Base-by-base conservation (phyloP, 129 eudicot genomes). In the Flaveria bidentis region DNA sequence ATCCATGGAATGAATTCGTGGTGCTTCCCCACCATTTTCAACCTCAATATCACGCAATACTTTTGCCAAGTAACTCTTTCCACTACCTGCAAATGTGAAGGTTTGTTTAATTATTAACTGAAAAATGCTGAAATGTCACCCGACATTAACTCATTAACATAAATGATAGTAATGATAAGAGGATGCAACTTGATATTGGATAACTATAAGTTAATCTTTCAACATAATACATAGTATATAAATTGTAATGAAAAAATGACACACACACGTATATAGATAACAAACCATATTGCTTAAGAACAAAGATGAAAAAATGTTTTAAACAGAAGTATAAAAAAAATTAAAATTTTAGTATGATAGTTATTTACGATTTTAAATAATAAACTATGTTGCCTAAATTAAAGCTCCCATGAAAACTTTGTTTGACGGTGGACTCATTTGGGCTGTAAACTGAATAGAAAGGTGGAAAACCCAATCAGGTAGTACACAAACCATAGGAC, bases 61-160 rank as follows among this genome's bases (percentile, higher is more conserved):
- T 82, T 91, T 93, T 71, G 97, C 97, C 88, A 91, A 70, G 85
- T 93, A 93, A 84, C 98, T 93, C 87, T 93, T 93, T 81, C 98
- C 98, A 83, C 98, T 93, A 67, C 98, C 98, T 93, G 85, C 74
- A 78, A 85, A n/a, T 22, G 76, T 51, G 62, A 41, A 74, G 25
- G 60, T 28, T 41, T 2, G 41, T 4, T 36, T 64, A 20, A 76
- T 44, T 69, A 47, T 60, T 62, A 45, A 46, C 10, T 45, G 71
- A 51, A 17, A 56, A 15, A 18, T 55, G 42, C 11, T 63, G 22
- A 15, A 44, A 25, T 60, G 66, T 23, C 66, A 69, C 17, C 63
- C 11, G 28, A 63, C 52, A 14, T 23, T 14, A 60, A 49, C 26
- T 68, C 46, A 71, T 62, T 7, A 18, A 53, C 47, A 79, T 56